Conservation (phyloP, 176 grass and related monocot species). For the Poa pratensis region DNA sequence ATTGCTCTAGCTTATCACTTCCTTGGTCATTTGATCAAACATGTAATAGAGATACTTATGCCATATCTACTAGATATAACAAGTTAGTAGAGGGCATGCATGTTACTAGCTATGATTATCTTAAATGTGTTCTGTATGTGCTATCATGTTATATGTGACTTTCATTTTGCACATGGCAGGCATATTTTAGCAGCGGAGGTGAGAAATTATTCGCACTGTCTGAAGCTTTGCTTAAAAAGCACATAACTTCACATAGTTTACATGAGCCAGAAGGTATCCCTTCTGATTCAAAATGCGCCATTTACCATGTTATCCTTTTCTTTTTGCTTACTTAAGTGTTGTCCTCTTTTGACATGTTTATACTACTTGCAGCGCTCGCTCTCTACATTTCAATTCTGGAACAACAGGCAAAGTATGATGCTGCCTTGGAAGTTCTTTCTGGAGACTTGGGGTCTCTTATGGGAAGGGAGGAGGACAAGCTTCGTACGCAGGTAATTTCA, state of each 20-base stretch:
- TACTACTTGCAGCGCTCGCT: constrained; percentile 63
- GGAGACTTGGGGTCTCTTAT: constrained; percentile 89
- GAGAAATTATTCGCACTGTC: constrained; percentile 78
- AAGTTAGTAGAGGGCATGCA: neutral
- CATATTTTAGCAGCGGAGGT: constrained; percentile 64
- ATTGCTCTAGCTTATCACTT: constrained; percentile 6
- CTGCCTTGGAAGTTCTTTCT: constrained; percentile 89
- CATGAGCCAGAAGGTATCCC: constrained; percentile 88
- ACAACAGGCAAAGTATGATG: constrained; percentile 88
- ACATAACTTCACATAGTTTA: constrained; percentile 83
- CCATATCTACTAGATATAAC: constrained; percentile 15
- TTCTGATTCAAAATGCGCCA: constrained; percentile 32
- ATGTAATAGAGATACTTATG: constrained; percentile 28
- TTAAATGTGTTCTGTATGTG: neutral
- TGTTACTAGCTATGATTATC: constrained; percentile 14
- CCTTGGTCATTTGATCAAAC: neutral
- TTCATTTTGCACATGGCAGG: constrained; percentile 50
- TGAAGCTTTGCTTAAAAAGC: constrained; percentile 89
- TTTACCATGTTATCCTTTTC: constrained; percentile 9
- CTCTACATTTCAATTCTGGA: constrained; percentile 94
- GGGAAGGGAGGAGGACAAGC: constrained; percentile 88
- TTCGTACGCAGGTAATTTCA: constrained; percentile 85
- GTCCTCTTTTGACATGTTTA: constrained; percentile 44
- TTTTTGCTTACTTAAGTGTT: neutral
- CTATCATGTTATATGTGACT: constrained; percentile 29